These are phyloP conservation scores for Lanmaoa pseudosensibilis DNA, from an alignment of 768 basidiomycete species.

Conservation along the genomic window DNA sequence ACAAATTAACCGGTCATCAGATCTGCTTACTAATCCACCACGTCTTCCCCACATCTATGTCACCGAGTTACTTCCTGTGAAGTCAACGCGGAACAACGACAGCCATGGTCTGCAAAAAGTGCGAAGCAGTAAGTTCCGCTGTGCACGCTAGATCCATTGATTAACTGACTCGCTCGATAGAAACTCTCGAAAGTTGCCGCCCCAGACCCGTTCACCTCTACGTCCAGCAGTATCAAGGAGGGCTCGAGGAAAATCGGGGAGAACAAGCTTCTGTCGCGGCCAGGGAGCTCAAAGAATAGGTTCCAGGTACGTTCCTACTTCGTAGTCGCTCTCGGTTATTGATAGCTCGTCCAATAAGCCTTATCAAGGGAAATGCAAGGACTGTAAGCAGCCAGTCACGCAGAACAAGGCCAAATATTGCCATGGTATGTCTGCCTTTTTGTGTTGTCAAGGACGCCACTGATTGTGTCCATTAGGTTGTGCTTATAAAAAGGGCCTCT, in stretches of 20 bases:
- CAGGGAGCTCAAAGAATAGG: slow-evolving; percentile 71
- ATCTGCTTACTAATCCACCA: slow-evolving; percentile 20
- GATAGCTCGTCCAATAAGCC: slow-evolving; percentile 47
- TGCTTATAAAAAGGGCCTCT: slow-evolving; percentile 84
- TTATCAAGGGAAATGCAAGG: slow-evolving; percentile 84
- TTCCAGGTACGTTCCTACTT: slow-evolving; percentile 57
- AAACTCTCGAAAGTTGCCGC: slow-evolving; percentile 91
- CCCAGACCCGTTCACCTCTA: slow-evolving; percentile 81
- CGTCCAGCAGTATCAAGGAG: slow-evolving; percentile 72
- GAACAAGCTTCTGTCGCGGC: slow-evolving; percentile 76
- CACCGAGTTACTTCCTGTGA: not conserved
- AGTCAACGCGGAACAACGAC: slow-evolving; percentile 5
- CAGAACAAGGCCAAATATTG: slow-evolving; percentile 90
- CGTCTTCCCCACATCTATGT: slow-evolving; percentile 5
- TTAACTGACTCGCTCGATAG: slow-evolving; percentile 37
- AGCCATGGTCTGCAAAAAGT: slow-evolving; percentile 85
- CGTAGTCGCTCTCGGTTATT: slow-evolving; percentile 11
- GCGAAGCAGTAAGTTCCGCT: slow-evolving; percentile 58
- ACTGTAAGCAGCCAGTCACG: slow-evolving; percentile 80
- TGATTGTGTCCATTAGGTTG: slow-evolving; percentile 53
- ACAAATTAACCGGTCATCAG: not conserved
- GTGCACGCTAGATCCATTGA: slow-evolving; percentile 8
- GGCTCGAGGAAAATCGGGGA: slow-evolving; percentile 80
- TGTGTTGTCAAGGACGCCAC: not conserved
- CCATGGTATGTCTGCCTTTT: slow-evolving; percentile 56